These are phyloP conservation scores for Bipolaris victoriae DNA, from an alignment of 2,329 filamentous ascomycete genomes.

Conservation along the genomic window DNA sequence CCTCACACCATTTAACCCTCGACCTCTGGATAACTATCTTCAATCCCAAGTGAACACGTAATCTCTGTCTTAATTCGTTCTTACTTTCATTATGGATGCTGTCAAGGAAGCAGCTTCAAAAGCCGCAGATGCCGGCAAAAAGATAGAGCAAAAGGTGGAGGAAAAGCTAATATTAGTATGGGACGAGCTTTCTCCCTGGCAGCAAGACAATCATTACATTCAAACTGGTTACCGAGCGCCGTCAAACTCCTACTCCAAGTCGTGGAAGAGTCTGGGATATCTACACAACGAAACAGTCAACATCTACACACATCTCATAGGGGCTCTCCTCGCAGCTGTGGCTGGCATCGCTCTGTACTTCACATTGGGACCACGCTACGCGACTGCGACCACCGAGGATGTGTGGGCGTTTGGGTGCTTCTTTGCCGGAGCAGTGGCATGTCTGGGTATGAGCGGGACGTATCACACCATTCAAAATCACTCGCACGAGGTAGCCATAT, in stretches of 20 bases:
- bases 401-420: constrained; percentile 48
- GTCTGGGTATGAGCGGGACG: constrained; percentile 63
- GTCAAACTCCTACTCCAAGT: constrained; percentile 66
- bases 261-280: constrained; percentile 64
- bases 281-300: constrained; percentile 74
- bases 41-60: no score
- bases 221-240: constrained; percentile 68
- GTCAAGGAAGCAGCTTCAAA: constrained; percentile 27
- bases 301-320: constrained; percentile 71
- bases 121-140: constrained; percentile 28
- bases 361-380: constrained; percentile 39
- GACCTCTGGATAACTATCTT: no score
- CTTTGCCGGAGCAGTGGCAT: constrained; percentile 51
- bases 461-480: constrained; percentile 90
- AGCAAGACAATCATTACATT: constrained; percentile 72
- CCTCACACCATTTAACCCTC: constrained; percentile 4
- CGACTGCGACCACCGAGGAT: constrained; percentile 45
- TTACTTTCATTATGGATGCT: constrained; percentile 24
- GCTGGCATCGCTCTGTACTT: constrained; percentile 30
- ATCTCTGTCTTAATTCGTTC: not conserved
- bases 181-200: constrained; percentile 54
- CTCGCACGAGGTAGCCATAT: constrained; percentile 74
- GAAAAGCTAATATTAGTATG: constrained; percentile 57
- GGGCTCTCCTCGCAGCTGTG: constrained; percentile 34
- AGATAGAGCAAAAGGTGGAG: constrained; percentile 46